A percentile compares a stretch with the other conserved stretches of the same genome.
phyloP scores from a whole-genome alignment of 441 rosid species.

The Hypseocharis bilobata region DNA sequence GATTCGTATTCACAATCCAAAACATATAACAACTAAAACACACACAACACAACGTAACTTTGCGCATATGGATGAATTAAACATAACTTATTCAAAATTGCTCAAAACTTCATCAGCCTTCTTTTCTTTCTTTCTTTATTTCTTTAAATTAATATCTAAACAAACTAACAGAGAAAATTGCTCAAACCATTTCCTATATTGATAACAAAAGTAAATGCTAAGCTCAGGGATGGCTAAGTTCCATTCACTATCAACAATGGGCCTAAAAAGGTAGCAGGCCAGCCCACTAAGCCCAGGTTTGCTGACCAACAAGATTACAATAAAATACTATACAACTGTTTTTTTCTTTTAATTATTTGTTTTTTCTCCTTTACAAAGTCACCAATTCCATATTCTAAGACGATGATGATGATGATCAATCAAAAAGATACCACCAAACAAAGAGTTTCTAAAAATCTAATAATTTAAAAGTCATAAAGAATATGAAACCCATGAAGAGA shows the following conservation, averaged over 20 bases:
- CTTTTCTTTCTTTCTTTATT: background rate
- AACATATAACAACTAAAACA: background rate
- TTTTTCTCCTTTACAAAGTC: background rate
- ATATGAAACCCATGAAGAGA: too few relatives aligned
- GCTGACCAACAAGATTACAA: background rate
- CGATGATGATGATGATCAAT: background rate
- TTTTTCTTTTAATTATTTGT: background rate
- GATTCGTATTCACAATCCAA: too few relatives aligned
- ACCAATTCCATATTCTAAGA: background rate
- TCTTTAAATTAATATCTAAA: background rate
- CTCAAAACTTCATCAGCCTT: background rate
- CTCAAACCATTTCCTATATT: background rate
- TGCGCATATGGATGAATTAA: background rate
- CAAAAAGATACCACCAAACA: background rate
- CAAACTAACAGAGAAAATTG: background rate
- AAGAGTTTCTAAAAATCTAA: background rate
- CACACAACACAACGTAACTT: background rate
- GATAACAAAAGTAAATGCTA: background rate
- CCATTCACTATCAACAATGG: background rate
- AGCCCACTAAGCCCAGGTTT: background rate
- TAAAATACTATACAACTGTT: background rate
- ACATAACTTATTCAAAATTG: background rate
- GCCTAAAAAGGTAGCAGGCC: background rate
- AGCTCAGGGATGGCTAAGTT: background rate
- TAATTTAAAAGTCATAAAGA: background rate